Evolutionary conservation across 2,329 filamentous ascomycete species (phyloP).

Genomic region (Fusarium falciforme): DNA sequence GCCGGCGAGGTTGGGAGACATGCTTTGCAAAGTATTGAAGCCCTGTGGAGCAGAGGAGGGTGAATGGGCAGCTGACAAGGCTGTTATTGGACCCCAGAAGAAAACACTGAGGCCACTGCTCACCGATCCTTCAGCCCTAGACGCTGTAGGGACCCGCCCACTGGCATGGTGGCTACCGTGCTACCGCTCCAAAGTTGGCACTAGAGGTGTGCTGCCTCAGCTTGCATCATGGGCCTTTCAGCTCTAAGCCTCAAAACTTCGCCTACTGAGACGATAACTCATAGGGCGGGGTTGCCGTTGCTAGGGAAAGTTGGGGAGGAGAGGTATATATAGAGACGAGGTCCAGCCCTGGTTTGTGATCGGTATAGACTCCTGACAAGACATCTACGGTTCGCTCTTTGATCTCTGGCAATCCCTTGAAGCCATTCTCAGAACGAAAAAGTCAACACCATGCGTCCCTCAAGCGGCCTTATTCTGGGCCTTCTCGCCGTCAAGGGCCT

Average conservation of each 20-base stretch:
- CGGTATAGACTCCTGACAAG: neutral
- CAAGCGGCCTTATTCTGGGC: neutral
- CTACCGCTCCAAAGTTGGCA: neutral
- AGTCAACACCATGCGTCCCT: slow-evolving; percentile 5
- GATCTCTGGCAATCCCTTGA: neutral
- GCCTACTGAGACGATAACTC: neutral
- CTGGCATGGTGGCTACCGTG: neutral
- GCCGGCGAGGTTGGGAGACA: neutral
- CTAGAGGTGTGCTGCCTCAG: slow-evolving; percentile 3
- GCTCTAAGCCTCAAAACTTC: slow-evolving; percentile 1
- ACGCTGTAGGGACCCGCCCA: neutral
- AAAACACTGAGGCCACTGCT: neutral
- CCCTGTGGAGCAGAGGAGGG: neutral
- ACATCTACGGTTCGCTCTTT: neutral
- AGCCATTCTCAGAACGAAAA: neutral
- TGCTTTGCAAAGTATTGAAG: neutral
- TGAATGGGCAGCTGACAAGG: neutral
- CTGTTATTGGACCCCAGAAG: neutral
- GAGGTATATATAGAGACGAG: neutral
- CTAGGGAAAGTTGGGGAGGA: neutral
- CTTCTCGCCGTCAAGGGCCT: neutral
- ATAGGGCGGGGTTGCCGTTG: neutral
- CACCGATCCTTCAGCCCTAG: neutral
- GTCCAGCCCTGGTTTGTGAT: neutral
- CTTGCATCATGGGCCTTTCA: neutral